phyloP scores from a whole-genome alignment of 2,329 filamentous ascomycete genomes.

The Chrysosphaeria jannelii region DNA sequence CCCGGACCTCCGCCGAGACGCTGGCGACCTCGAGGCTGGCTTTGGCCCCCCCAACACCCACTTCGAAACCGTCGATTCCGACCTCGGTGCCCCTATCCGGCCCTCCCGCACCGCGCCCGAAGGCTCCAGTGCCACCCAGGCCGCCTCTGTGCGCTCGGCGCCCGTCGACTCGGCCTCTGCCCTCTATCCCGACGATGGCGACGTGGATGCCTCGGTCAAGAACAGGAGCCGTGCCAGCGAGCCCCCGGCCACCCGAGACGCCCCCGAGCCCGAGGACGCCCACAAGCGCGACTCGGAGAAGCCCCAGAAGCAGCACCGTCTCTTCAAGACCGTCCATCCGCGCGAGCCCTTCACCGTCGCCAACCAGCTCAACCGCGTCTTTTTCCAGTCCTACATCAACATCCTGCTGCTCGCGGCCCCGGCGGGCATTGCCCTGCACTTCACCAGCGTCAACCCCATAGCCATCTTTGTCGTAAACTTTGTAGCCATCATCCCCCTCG shows the following conservation, averaged over 20 bases:
- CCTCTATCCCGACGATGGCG: no score
- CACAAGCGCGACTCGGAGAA: conserved; percentile 11
- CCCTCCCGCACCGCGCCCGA: no score
- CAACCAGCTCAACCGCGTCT: conserved; percentile 40
- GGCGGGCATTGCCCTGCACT: conserved; percentile 42
- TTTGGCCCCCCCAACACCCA: no score
- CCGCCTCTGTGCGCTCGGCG: not conserved
- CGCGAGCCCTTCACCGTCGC: conserved; percentile 24
- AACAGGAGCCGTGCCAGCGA: conserved; percentile 7
- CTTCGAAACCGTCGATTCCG: no score
- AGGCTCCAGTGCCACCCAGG: conserved; percentile 1
- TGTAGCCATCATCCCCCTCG: conserved; percentile 67
- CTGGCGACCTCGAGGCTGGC: no score
- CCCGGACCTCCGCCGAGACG: no score
- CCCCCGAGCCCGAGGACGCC: conserved; percentile 3
- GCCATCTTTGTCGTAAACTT: conserved; percentile 74
- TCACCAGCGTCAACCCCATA: conserved; percentile 20
- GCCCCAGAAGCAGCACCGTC: conserved; percentile 9
- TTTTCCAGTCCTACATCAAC: conserved; percentile 72
- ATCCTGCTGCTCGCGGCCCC: conserved; percentile 51
- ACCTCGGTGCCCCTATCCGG: no score
- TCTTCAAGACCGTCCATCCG: conserved; percentile 17
- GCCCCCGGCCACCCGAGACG: conserved; percentile 1
- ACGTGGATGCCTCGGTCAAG: no score
- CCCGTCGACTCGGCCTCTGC: conserved; percentile 2